Evolutionary conservation across 352 stramenopile genomes (phyloP).

Genomic region (Globisporangium polare): DNA sequence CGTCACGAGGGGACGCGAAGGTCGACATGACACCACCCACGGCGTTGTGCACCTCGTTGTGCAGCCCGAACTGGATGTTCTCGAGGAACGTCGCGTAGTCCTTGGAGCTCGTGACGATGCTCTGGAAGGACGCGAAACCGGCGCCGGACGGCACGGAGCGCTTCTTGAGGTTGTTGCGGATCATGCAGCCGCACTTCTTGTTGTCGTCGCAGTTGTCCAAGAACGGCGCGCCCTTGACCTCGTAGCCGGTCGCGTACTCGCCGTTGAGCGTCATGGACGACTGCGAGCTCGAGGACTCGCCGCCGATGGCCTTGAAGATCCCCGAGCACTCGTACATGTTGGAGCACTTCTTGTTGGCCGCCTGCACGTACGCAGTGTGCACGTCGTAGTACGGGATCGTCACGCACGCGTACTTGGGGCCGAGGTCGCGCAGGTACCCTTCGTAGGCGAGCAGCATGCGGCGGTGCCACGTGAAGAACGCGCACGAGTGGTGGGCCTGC

Average conservation of each 20-base stretch:
- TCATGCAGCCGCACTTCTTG: slow-evolving; percentile 30
- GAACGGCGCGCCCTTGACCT: slow-evolving; percentile 32
- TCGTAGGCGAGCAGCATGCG: slow-evolving; percentile 61
- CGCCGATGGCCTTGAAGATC: slow-evolving; percentile 35
- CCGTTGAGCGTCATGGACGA: slow-evolving; percentile 28
- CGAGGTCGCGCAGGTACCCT: slow-evolving; percentile 52
- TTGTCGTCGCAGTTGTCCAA: slow-evolving; percentile 35
- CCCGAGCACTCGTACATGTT: slow-evolving; percentile 63
- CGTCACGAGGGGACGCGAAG: slow-evolving; percentile 40
- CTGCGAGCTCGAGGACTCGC: slow-evolving; percentile 1
- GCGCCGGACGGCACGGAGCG: slow-evolving; percentile 36
- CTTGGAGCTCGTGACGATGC: slow-evolving; percentile 35
- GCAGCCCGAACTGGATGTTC: slow-evolving; percentile 50
- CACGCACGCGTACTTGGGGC: slow-evolving; percentile 53
- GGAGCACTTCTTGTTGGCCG: slow-evolving; percentile 38
- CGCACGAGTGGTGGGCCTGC: slow-evolving; percentile 53
- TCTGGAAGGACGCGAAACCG: slow-evolving; percentile 49
- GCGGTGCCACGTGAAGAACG: slow-evolving; percentile 65
- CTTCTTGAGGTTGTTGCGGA: slow-evolving; percentile 40
- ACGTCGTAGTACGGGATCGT: slow-evolving; percentile 79
- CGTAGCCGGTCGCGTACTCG: slow-evolving; percentile 26
- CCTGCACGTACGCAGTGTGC: slow-evolving; percentile 53
- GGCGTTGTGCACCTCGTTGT: slow-evolving; percentile 59
- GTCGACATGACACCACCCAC: slow-evolving; percentile 51
- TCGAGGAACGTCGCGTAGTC: slow-evolving; percentile 61